Conservation (phyloP, 768 basidiomycete genomes). For the Xerocomellus chrysenteron region DNA sequence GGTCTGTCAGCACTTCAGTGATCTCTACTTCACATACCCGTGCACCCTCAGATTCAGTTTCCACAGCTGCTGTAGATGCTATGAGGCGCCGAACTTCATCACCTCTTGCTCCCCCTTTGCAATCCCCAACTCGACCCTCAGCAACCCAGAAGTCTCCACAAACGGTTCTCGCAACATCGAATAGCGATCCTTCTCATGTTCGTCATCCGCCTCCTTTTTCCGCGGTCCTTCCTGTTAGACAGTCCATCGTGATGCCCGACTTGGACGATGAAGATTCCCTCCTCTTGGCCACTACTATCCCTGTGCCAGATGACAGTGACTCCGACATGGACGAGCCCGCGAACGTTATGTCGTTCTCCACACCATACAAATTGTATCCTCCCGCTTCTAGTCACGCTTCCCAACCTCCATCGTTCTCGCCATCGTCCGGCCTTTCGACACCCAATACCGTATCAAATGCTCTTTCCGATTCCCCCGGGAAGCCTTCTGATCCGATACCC, state of each 20-base stretch:
- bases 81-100: constrained; percentile 49
- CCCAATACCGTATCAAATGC: constrained; percentile 56
- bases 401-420: constrained; percentile 51
- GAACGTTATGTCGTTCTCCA: constrained; percentile 71
- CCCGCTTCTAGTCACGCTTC: constrained; percentile 39
- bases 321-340: constrained; percentile 58
- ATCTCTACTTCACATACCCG: constrained; percentile 40
- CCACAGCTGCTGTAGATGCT: constrained; percentile 24
- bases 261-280: constrained; percentile 57
- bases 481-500: constrained; percentile 46
- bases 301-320: constrained; percentile 74
- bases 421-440: constrained; percentile 50
- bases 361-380: constrained; percentile 55
- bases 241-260: constrained; percentile 45
- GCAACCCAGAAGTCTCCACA: constrained; percentile 41
- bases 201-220: constrained; percentile 11
- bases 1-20: constrained; percentile 43
- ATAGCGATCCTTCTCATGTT: constrained; percentile 25
- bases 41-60: constrained; percentile 42
- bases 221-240: constrained; percentile 38
- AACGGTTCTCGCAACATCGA: constrained; percentile 37
- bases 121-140: constrained; percentile 34
- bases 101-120: constrained; percentile 37
- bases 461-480: constrained; percentile 51
- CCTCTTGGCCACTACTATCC: constrained; percentile 67